Conservation (phyloP, 2,329 filamentous ascomycete genomes). For the Talaromyces sp. region DNA sequence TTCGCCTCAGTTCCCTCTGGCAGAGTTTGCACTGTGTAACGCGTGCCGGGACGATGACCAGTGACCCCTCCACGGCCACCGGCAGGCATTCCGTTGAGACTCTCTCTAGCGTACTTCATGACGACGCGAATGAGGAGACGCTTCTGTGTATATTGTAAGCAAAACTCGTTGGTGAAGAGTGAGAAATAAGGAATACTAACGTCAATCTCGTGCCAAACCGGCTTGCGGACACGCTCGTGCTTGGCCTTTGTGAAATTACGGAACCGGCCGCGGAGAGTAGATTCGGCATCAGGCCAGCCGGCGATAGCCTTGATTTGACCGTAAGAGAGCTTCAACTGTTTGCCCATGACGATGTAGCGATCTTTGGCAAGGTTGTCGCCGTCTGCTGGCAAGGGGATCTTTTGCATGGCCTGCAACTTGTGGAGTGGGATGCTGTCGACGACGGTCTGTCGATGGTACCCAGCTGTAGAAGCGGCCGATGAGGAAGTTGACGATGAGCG, state of each 20-base stretch:
- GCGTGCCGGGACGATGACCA: background rate
- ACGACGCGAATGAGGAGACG: slow-evolving; percentile 42
- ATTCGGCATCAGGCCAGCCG: slow-evolving; percentile 46
- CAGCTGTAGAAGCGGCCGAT: background rate
- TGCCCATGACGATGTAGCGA: slow-evolving; percentile 40
- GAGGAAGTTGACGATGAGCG: background rate
- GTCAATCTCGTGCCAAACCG: slow-evolving; percentile 42
- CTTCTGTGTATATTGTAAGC: slow-evolving; percentile 28
- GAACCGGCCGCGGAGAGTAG: slow-evolving; percentile 46
- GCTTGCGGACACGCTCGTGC: slow-evolving; percentile 45
- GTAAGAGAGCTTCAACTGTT: slow-evolving; percentile 44
- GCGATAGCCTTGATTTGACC: slow-evolving; percentile 46
- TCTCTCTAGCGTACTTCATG: background rate
- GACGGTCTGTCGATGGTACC: background rate
- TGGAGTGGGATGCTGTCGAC: background rate
- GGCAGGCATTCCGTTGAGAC: background rate
- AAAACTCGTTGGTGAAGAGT: background rate
- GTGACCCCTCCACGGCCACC: background rate
- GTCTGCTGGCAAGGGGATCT: background rate
- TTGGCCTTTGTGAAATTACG: slow-evolving; percentile 46
- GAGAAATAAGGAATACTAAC: slow-evolving; percentile 31
- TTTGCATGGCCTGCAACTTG: background rate
- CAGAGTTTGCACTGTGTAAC: background rate
- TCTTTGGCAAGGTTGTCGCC: slow-evolving; percentile 28
- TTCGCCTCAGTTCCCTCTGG: slow-evolving; percentile 9